A percentile compares a stretch with the other conserved stretches of the same genome.
phyloP scores from a whole-genome alignment of 257 asterid species.

The Ocimum tenuiflorum region DNA sequence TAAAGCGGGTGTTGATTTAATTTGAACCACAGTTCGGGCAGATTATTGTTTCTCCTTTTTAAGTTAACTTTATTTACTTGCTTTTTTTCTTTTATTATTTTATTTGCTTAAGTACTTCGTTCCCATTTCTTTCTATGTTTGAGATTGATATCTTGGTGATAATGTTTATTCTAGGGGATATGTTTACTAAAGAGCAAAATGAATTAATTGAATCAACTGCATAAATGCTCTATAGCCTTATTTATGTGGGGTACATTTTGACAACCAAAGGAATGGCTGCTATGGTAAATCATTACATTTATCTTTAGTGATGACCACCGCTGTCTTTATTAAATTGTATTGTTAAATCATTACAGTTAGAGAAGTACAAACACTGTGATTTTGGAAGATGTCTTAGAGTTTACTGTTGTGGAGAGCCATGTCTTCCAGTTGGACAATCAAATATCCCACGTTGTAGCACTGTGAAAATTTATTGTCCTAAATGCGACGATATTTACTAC shows the following conservation, averaged over 20 bases:
- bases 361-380: conserved; percentile 89
- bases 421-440: conserved; percentile 98
- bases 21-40: background rate
- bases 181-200: conserved; percentile 90
- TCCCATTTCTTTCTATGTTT: background rate
- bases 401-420: conserved; percentile 92
- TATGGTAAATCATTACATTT: conserved; percentile 51
- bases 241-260: conserved; percentile 85
- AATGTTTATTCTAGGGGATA: conserved; percentile 51
- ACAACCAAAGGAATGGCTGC: conserved; percentile 97
- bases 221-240: conserved; percentile 91
- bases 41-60: background rate
- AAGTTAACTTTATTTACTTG: background rate
- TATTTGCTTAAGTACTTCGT: background rate
- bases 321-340: background rate
- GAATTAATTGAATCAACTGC: conserved; percentile 97
- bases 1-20: too few relatives aligned
- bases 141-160: conserved; percentile 18
- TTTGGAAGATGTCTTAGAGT: conserved; percentile 98
- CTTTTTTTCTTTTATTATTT: background rate
- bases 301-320: background rate
- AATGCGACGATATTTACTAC: conserved; percentile 88
- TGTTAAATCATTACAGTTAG: conserved; percentile 44
- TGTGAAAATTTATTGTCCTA: conserved; percentile 88
- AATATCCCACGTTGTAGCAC: conserved; percentile 89